Percentiles rank a stretch among this genome's conserved stretches.
Evolutionary conservation across 2,329 filamentous ascomycete genomes (phyloP).

Genomic region (Alternaria conjuncta): DNA sequence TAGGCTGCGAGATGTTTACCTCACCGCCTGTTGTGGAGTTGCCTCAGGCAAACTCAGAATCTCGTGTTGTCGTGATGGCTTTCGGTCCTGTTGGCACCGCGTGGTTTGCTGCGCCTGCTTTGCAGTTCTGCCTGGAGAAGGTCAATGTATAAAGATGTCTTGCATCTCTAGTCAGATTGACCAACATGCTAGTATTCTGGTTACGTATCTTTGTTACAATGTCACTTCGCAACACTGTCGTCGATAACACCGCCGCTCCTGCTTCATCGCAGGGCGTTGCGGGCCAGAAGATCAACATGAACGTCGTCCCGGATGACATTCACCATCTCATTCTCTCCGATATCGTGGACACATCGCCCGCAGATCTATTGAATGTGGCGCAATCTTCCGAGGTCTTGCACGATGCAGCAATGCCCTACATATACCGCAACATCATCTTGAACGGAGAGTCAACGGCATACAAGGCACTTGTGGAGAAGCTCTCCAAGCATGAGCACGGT

Average conservation of each 20-base stretch:
- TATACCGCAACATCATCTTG: not conserved
- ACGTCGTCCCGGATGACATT: not conserved
- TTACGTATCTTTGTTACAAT: not conserved
- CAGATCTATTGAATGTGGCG: not conserved
- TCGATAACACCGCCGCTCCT: not conserved
- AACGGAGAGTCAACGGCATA: not conserved
- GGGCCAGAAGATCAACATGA: rapidly evolving
- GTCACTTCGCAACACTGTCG: not conserved
- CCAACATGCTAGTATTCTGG: too few species aligned
- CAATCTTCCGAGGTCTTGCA: not conserved
- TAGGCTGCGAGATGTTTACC: not conserved
- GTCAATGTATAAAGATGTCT: not conserved
- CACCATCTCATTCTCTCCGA: not conserved
- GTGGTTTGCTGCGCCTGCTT: not conserved
- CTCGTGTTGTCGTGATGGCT: not conserved
- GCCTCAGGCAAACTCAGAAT: not conserved
- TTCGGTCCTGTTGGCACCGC: not conserved
- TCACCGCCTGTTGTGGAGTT: not conserved
- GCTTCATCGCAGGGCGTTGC: not conserved
- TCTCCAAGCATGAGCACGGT: not conserved
- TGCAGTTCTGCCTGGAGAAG: not conserved
- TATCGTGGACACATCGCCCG: not conserved
- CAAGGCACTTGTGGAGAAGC: not conserved
- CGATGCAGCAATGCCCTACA: not conserved
- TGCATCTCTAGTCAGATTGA: not conserved